Base-by-base conservation (phyloP, 75 land plant genomes). In the Pinus taeda region DNA sequence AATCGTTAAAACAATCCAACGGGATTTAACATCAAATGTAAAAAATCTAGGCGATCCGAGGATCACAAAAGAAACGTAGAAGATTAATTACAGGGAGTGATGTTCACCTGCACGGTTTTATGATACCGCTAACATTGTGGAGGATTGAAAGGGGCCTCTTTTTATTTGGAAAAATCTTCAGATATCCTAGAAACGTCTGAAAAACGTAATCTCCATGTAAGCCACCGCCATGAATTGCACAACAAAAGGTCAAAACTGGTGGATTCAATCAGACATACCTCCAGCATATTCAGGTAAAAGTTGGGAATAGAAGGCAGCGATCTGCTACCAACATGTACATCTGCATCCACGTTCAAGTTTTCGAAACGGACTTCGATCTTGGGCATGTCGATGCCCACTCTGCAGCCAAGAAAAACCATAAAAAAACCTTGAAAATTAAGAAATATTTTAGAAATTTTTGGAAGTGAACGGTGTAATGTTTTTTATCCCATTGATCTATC, bases 361-460 rank as follows among this genome's bases (percentile, higher is more conserved):
- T 33, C 2, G 33, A 33, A 33, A 0, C 33, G 33, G 33, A 33
- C 33, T 33, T 33, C 33, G 33, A 33, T 33, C 33, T 75, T 88
- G 57, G 26, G 89, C 89, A 83, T 53, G 20, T 87, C 91, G 62
- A 95, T 87, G 2, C 93, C 93, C 78, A 94, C 97, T 22, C 97
- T 94, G 3, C 33, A 33, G 1, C 33, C 33, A 1, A 33, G 1
- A 33, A 33, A 33, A 1, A 33, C 33, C 33, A 33, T 33, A 33
- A 33, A 33, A 33, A 33, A 1, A 30, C 33, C 33, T 1, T 26
- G 2, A 33, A 33, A 33, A 33, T 2, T 2, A 33, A 33, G 33
- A 33, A 33, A 26, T 26, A 26, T 26, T 26, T 26, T 26, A 26
- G 26, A 26, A 26, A 26, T 26, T 26, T 26, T 26, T 26, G 26